Evolutionary conservation across 805 yeast genomes (phyloP).

Genomic region (Candida methanosorbosa): DNA sequence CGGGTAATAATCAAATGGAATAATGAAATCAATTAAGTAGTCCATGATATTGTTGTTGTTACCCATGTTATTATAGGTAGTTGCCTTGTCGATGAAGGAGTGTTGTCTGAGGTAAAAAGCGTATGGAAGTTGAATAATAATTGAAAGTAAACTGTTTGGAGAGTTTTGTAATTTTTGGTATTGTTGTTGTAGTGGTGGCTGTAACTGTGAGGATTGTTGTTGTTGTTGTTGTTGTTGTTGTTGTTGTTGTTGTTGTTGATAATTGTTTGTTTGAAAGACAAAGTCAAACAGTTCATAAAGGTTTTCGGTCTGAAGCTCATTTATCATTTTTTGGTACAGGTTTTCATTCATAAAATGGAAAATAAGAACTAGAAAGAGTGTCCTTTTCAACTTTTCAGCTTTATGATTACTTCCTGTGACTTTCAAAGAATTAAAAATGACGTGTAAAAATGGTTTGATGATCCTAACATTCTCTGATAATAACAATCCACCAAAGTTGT

Average conservation of each 20-base stretch:
- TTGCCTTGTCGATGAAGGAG: too few species aligned
- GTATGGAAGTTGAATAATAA: too few species aligned
- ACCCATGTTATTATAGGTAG: too few species aligned
- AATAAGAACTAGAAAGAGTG: slow-evolving; percentile 11
- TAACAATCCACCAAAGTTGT: slow-evolving; percentile 16
- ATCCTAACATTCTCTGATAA: slow-evolving; percentile 3
- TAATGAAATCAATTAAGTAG: too few species aligned
- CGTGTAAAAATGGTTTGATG: slow-evolving; percentile 7
- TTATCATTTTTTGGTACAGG: slow-evolving; percentile 9
- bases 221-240: background rate
- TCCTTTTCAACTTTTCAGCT: slow-evolving; percentile 12
- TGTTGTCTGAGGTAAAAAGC: too few species aligned
- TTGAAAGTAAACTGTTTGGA: too few species aligned
- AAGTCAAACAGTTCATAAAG: slow-evolving; percentile 5
- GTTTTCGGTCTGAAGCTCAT: slow-evolving; percentile 3
- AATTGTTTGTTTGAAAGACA: too few species aligned
- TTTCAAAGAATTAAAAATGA: slow-evolving; percentile 7
- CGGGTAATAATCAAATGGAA: too few species aligned
- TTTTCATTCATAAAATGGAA: slow-evolving; percentile 12
- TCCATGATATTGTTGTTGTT: too few species aligned
- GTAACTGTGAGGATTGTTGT: slow-evolving; percentile 2
- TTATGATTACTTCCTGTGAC: slow-evolving; percentile 10
- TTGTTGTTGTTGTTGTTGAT: too few species aligned
- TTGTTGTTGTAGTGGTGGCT: too few species aligned
- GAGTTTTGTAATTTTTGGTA: too few species aligned